A percentile compares a stretch with the other conserved stretches of the same genome.
phyloP scores from a whole-genome alignment of 2,329 filamentous ascomycete species.

The Penicillium sp. region DNA sequence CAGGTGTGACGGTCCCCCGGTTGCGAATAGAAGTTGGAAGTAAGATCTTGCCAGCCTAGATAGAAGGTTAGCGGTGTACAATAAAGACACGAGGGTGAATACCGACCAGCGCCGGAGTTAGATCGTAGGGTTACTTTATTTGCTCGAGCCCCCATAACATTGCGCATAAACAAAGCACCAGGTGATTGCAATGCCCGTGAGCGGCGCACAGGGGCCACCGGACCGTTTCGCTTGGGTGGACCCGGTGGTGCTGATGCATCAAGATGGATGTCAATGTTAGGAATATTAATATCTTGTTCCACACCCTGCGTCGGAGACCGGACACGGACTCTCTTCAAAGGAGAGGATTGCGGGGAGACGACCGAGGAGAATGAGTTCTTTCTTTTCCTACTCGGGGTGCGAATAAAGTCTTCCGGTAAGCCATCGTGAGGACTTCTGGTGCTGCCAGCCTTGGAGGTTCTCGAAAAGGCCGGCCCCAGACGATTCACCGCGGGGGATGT shows the following conservation, averaged over 20 bases:
- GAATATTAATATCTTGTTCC: conserved; percentile 27
- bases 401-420: conserved; percentile 29
- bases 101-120: conserved; percentile 40
- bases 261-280: conserved; percentile 27
- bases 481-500: conserved; percentile 45
- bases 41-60: conserved; percentile 58
- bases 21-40: conserved; percentile 58
- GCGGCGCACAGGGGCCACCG: conserved; percentile 35
- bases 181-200: conserved; percentile 38
- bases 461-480: conserved; percentile 42
- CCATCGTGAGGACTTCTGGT: conserved; percentile 27
- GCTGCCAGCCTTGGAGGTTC: conserved; percentile 34
- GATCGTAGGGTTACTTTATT: conserved; percentile 35
- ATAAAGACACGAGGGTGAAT: neutral
- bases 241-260: conserved; percentile 17
- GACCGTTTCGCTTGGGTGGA: conserved; percentile 23
- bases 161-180: conserved; percentile 42
- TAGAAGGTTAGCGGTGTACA: conserved; percentile 18
- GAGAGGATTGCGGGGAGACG: conserved; percentile 51
- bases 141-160: conserved; percentile 29
- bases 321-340: conserved; percentile 43
- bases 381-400: conserved; percentile 45
- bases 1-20: conserved; percentile 55
- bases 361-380: conserved; percentile 47
- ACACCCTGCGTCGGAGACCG: conserved; percentile 32